These are phyloP conservation scores for Hyaloscypha hepaticicola DNA, from an alignment of 495 filamentous ascomycete genomes.

Conservation along the genomic window DNA sequence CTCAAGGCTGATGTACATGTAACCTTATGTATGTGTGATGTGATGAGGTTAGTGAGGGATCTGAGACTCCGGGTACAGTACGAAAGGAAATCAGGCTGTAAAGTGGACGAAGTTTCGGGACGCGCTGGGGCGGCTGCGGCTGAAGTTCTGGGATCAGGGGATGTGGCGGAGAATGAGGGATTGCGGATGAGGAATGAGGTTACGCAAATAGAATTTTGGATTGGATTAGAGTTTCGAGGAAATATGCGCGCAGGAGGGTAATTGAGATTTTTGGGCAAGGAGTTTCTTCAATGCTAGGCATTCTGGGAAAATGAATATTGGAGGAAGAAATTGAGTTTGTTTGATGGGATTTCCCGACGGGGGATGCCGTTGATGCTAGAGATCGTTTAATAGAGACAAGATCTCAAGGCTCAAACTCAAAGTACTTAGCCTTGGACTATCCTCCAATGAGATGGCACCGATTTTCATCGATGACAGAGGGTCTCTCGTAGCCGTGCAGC, in stretches of 20 bases:
- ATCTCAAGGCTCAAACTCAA: background rate
- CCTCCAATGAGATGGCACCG: background rate
- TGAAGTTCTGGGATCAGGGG: background rate
- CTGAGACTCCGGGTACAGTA: background rate
- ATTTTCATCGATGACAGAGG: background rate
- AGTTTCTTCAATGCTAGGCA: background rate
- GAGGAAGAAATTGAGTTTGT: background rate
- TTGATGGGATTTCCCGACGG: background rate
- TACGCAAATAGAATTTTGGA: no score
- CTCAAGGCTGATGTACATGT: no score
- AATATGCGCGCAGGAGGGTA: background rate
- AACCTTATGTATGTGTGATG: background rate
- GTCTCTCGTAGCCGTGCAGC: slow-evolving; percentile 9
- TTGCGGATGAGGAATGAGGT: no score
- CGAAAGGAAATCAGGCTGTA: slow-evolving; percentile 5
- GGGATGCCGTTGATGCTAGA: no score
- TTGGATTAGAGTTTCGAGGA: background rate
- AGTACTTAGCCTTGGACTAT: background rate
- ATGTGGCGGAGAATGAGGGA: no score
- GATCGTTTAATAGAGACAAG: background rate
- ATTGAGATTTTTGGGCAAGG: background rate
- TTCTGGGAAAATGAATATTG: background rate
- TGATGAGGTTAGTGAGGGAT: background rate
- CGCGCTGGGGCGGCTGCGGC: slow-evolving; percentile 1
- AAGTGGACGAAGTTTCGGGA: slow-evolving; percentile 4